Evolutionary conservation across 78 protist genomes (phyloP), one percentile per base, ranked within the genome.

Genomic region (Bigelowiella natans): DNA sequence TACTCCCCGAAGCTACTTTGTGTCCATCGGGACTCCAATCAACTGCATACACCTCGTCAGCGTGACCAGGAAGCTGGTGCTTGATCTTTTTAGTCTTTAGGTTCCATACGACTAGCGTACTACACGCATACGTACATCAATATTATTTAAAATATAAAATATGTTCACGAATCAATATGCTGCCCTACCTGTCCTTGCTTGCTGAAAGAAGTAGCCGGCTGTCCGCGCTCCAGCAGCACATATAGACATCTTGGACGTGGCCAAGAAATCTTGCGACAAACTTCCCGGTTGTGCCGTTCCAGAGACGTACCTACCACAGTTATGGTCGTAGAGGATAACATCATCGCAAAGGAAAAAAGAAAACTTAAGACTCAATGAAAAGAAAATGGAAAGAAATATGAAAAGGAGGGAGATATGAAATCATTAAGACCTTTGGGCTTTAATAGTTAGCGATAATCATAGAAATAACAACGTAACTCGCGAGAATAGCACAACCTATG

Each of bases 61-160:
- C 38, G 39, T 93, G 94, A 1, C 94, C 94, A 30, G 93, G 94
- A 7, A 93, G 91, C 2, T 93, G 92, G 11, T 2, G 31, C 38
- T 40, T 87, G 11, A 87, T 11, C 73, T 91, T 82, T 31, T 73
- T 31, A 30, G 88, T 91, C 2, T 38, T 86, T 1, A 88, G 88
- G 86, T 91, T 38, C 93, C 93, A 91, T 31, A 91, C 91, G n/a
- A 89, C 90, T n/a, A 89, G 82, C 1, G 94, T 93, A 31, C 91
- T 87, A n/a, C n/a, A n/a, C n/a, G n/a, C n/a, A n/a, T n/a, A n/a
- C n/a, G n/a, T n/a, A n/a, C n/a, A n/a, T n/a, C n/a, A n/a, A n/a
- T n/a, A n/a, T n/a, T n/a, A n/a, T n/a, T n/a, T n/a, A n/a, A n/a
- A n/a, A n/a, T n/a, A n/a, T n/a, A n/a, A n/a, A n/a, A n/a, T n/a